Evolutionary conservation across 1,284 basidiomycete species (phyloP).

Genomic region (Cryptococcus neoformans): DNA sequence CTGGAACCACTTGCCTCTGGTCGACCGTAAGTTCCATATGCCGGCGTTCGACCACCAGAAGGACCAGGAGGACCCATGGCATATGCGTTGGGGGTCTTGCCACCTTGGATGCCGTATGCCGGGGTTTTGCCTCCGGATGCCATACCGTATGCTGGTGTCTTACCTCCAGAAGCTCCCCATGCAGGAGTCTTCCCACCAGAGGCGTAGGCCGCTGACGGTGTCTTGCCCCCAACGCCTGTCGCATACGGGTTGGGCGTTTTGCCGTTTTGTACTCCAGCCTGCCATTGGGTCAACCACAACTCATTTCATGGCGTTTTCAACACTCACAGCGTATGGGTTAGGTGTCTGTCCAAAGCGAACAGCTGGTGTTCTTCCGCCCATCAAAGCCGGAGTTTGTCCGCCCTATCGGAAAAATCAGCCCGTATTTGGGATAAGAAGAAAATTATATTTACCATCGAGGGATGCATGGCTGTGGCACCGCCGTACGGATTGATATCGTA

Average conservation of each 20-base stretch:
- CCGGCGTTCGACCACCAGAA: constrained; percentile 38
- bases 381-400: constrained; percentile 25
- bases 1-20: constrained; percentile 53
- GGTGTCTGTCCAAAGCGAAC: constrained; percentile 61
- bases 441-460: constrained; percentile 4
- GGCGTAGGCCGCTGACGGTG: constrained; percentile 57
- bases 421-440: background rate
- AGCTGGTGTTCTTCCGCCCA: constrained; percentile 41
- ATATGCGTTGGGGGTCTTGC: constrained; percentile 61
- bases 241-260: constrained; percentile 63
- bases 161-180: constrained; percentile 27
- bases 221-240: constrained; percentile 53
- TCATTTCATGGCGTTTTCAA: constrained; percentile 57
- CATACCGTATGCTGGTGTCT: constrained; percentile 29
- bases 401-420: constrained; percentile 19
- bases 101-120: constrained; percentile 33
- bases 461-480: constrained; percentile 3
- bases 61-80: constrained; percentile 20
- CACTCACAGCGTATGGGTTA: constrained; percentile 60
- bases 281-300: constrained; percentile 26
- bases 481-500: constrained; percentile 43
- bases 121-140: constrained; percentile 46
- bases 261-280: constrained; percentile 28
- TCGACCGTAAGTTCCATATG: constrained; percentile 25
- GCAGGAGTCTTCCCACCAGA: constrained; percentile 42